Base-by-base conservation (phyloP, 352 stramenopile genomes). In the Phytophthora pseudosyringae region DNA sequence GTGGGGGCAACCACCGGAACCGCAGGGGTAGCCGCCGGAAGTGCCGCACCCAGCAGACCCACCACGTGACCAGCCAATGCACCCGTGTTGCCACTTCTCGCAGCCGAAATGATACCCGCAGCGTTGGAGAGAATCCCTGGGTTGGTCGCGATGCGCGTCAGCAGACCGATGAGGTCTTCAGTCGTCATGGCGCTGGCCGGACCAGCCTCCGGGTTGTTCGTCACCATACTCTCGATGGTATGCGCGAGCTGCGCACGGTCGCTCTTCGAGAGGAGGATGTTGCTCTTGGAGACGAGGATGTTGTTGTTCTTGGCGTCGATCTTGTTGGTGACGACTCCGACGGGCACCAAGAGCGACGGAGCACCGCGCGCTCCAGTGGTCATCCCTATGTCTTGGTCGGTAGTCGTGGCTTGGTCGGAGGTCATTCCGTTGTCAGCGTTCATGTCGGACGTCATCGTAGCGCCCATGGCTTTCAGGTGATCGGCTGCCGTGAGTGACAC, bases 181-280 rank as follows among this genome's bases (percentile, higher is more conserved):
- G 29, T 59, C 18, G 38, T 59, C 44, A 68, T 59, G 0, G 32
- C 16, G 5, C 29, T 35, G 4, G 21, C 44, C 12, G 16, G 1
- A 26, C 43, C 40, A 0, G 18, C 45, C 16, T 65, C 55, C 48
- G 36, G 47, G 35, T 38, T 46, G 16, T 31, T 54, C 7, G 16
- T 5, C 45, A 57, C 11, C 45, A 69, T 59, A 2, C 46, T 29
- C 45, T 52, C 40, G 3, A 52, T 57, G 10, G 16, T 43, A 5
- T 66, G 4, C 1, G 63, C 63, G n/a, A 71, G 48, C 18, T 63
- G 5, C 39, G 60, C 44, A 1, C 46, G 55, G 10, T 66, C 63
- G n/a, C 7, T 49, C 12, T 41, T 40, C 3, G 41, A 48, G 3
- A 66, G 12, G 44, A 45, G 0, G 8, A 52, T 40, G 12, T 15